These are phyloP conservation scores for Trichoderma afroharzianum DNA, from an alignment of 2,329 filamentous ascomycete species.

Conservation along the genomic window DNA sequence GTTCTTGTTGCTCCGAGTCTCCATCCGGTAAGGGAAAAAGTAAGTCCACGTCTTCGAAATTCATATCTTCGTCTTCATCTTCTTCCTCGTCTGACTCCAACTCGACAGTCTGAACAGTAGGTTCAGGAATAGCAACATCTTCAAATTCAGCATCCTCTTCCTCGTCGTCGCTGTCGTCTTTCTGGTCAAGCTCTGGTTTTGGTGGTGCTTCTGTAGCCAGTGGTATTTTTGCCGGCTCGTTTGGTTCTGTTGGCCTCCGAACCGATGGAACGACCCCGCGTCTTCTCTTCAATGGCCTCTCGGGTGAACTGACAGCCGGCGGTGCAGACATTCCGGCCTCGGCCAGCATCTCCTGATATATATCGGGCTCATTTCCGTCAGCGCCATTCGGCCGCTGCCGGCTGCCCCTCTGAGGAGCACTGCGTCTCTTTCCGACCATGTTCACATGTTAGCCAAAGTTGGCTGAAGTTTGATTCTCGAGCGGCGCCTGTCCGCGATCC, in stretches of 20 bases:
- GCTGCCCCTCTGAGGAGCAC: constrained; percentile 24
- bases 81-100: constrained; percentile 45
- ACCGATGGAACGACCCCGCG: constrained; percentile 24
- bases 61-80: constrained; percentile 40
- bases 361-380: constrained; percentile 31
- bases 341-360: constrained; percentile 48
- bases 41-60: constrained; percentile 50
- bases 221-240: neutral
- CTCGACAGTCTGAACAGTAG: constrained; percentile 50
- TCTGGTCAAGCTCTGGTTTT: neutral
- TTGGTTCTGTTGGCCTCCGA: neutral
- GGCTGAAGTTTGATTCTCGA: neutral
- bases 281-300: constrained; percentile 41
- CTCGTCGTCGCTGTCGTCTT: constrained; percentile 31
- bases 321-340: constrained; percentile 42
- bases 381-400: constrained; percentile 19
- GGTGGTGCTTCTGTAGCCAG: neutral
- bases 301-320: constrained; percentile 27
- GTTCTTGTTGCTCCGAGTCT: constrained; percentile 23
- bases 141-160: constrained; percentile 48
- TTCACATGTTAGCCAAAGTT: constrained; percentile 3
- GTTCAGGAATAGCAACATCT: constrained; percentile 46
- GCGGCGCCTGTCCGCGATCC: constrained; percentile 5
- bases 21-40: constrained; percentile 27
- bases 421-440: constrained; percentile 34